Evolutionary conservation across 164 flowering plant species (phyloP).

Genomic region (Vitis riparia): DNA sequence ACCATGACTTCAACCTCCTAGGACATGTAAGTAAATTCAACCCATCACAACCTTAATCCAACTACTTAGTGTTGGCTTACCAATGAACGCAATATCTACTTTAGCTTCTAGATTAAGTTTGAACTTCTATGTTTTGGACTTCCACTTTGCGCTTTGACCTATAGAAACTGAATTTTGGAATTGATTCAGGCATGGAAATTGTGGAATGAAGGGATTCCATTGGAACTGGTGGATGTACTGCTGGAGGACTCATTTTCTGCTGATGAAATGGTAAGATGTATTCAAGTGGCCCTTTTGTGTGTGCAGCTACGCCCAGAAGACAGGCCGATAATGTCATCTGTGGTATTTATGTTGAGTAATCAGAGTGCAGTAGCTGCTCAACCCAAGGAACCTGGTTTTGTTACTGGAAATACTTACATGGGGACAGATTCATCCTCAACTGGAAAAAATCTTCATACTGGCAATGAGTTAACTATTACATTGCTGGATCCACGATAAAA

Average conservation of each 20-base stretch:
- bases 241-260: constrained; percentile 3
- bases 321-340: constrained; percentile 35
- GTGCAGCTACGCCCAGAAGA: constrained; percentile 31
- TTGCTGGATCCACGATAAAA: constrained; percentile 7
- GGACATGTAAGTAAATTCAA: constrained; percentile 21
- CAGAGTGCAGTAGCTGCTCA: constrained; percentile 17
- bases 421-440: not conserved
- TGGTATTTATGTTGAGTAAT: constrained; percentile 27
- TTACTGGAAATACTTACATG: not conserved
- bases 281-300: constrained; percentile 34
- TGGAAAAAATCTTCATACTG: not conserved
- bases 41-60: too few relatives aligned
- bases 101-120: too few relatives aligned
- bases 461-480: constrained; percentile 13
- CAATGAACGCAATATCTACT: too few relatives aligned
- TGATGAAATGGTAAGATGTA: constrained; percentile 27
- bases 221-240: constrained; percentile 23
- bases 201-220: constrained; percentile 28
- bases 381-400: constrained; percentile 22
- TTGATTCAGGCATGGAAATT: constrained; percentile 30
- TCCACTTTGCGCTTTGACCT: too few relatives aligned
- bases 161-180: not conserved
- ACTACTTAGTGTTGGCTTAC: too few relatives aligned
- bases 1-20: constrained; percentile 21
- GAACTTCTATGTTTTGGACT: too few relatives aligned